Percentiles rank a stretch among this genome's conserved stretches.
Conservation (phyloP, 1,284 basidiomycete species). For the Naganishia albida region DNA sequence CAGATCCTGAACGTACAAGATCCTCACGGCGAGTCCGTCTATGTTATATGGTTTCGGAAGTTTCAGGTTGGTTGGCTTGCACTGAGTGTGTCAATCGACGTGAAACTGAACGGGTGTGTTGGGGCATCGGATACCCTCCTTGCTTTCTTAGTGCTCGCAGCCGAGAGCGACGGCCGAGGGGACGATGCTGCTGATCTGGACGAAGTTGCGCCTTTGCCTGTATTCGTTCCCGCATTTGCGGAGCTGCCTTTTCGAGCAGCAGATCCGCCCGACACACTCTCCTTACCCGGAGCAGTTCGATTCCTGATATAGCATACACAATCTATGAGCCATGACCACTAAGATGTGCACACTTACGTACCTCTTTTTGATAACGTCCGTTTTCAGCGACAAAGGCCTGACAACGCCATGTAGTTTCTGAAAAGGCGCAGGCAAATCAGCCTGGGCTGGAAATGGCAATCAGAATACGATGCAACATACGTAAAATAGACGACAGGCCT, state of each 20-base stretch:
- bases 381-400: slow-evolving; percentile 88
- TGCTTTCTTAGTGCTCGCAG: slow-evolving; percentile 31
- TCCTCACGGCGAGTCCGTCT: neutral
- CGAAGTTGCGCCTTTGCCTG: slow-evolving; percentile 3
- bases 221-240: neutral
- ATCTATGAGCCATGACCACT: slow-evolving; percentile 10
- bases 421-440: slow-evolving; percentile 46
- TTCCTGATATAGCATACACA: slow-evolving; percentile 32
- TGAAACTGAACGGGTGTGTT: slow-evolving; percentile 6
- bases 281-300: slow-evolving; percentile 37
- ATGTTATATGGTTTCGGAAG: neutral
- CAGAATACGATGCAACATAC: slow-evolving; percentile 53
- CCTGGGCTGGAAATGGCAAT: neutral
- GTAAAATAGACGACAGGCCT: slow-evolving; percentile 87
- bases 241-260: slow-evolving; percentile 10
- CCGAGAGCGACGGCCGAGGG: slow-evolving; percentile 4
- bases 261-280: slow-evolving; percentile 4
- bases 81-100: slow-evolving; percentile 6
- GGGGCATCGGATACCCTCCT: slow-evolving; percentile 34
- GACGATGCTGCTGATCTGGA: slow-evolving; percentile 19
- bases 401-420: slow-evolving; percentile 90
- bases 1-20: neutral
- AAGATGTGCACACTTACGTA: slow-evolving; percentile 51
- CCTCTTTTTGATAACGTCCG: slow-evolving; percentile 97
- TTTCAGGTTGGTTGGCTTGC: slow-evolving; percentile 1